Conservation (phyloP, 1,139 yeast genomes). For the Groenewaldozyma sp. region DNA sequence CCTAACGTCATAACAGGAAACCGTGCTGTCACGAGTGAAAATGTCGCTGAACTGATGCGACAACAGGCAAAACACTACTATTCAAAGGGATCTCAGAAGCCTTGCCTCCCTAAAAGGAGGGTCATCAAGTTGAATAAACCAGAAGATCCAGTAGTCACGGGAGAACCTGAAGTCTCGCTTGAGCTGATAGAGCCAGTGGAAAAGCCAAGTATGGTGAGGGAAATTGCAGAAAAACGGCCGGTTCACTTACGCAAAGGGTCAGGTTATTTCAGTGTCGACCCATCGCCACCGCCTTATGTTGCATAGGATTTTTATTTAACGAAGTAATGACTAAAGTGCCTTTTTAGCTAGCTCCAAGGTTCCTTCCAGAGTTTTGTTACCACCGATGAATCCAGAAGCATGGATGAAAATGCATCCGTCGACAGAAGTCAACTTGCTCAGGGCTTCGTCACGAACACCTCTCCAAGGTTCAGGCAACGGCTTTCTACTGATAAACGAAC, state of each 20-base stretch:
- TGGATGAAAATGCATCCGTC: constrained; percentile 86
- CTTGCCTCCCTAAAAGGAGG: constrained; percentile 24
- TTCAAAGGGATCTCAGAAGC: constrained; percentile 13
- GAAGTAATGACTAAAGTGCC: too few species aligned
- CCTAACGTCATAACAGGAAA: constrained; percentile 13
- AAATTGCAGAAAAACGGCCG: too few species aligned
- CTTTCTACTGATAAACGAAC: constrained; percentile 75
- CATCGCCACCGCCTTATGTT: too few species aligned
- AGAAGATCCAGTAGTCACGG: background rate
- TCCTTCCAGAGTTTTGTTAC: constrained; percentile 72
- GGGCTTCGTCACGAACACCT: constrained; percentile 82
- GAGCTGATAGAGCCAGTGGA: background rate
- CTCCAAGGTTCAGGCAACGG: constrained; percentile 89
- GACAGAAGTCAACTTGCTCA: constrained; percentile 64
- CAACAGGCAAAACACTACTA: constrained; percentile 20
- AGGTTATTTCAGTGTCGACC: too few species aligned
- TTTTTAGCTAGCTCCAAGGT: constrained; percentile 67
- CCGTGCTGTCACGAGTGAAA: constrained; percentile 12
- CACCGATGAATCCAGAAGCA: constrained; percentile 97
- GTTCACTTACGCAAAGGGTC: too few species aligned
- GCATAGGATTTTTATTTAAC: too few species aligned
- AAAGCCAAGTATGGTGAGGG: background rate
- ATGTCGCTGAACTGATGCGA: constrained; percentile 23
- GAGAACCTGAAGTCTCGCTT: background rate
- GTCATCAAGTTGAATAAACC: constrained; percentile 20